phyloP scores from a whole-genome alignment of 1,139 yeast genomes.

The Kodamaea sp. region DNA sequence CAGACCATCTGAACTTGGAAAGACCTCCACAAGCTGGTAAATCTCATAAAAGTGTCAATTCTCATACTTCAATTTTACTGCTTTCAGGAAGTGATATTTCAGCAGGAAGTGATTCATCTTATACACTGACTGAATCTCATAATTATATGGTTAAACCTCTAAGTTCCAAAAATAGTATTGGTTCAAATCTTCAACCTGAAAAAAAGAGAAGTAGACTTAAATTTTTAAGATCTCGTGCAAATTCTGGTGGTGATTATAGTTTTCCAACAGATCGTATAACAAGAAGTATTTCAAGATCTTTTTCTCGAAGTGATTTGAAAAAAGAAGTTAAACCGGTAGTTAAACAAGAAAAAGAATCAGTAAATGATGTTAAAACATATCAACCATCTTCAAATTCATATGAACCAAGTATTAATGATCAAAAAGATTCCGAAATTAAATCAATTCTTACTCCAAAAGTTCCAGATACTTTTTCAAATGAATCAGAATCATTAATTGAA shows the following conservation, averaged over 20 bases:
- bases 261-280: conserved; percentile 6
- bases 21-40: conserved; percentile 10
- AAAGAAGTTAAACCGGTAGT: conserved; percentile 9
- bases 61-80: conserved; percentile 18
- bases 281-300: background rate
- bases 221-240: conserved; percentile 1
- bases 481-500: too few relatives aligned
- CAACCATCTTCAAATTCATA: background rate
- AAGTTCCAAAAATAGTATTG: background rate
- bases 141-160: conserved; percentile 1
- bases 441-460: too few relatives aligned
- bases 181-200: conserved; percentile 2
- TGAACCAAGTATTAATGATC: background rate
- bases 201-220: conserved; percentile 1
- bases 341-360: background rate
- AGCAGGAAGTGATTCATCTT: conserved; percentile 33
- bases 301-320: background rate
- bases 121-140: conserved; percentile 29
- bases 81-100: conserved; percentile 32
- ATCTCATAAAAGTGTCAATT: conserved; percentile 3
- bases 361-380: background rate
- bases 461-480: too few relatives aligned
- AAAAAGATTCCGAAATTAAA: background rate
- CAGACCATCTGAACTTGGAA: conserved; percentile 6
- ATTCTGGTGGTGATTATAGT: conserved; percentile 2